A percentile compares a stretch with the other conserved stretches of the same genome.
These are phyloP conservation scores for Candolleomyces aberdarensis DNA, from an alignment of 768 basidiomycete genomes.

Conservation along the genomic window DNA sequence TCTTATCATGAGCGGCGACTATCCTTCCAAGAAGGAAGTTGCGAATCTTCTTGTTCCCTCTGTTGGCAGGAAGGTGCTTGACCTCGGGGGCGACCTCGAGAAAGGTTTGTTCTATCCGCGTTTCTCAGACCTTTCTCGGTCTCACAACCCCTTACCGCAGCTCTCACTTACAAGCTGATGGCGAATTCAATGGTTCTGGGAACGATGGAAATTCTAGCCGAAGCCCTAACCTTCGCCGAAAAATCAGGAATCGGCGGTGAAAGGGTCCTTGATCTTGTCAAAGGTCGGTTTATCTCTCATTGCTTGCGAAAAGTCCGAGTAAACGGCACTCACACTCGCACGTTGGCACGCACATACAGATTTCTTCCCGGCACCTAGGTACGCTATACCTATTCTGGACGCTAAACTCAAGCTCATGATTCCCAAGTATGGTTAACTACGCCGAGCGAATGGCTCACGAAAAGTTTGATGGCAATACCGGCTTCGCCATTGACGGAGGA, in stretches of 20 bases:
- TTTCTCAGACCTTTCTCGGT: not conserved
- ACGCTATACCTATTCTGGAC: conserved; percentile 17
- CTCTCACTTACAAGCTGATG: conserved; percentile 71
- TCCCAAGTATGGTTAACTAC: conserved; percentile 48
- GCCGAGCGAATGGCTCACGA: conserved; percentile 69
- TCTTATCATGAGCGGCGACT: conserved; percentile 78
- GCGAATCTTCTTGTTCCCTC: conserved; percentile 77
- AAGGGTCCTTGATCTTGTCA: conserved; percentile 52
- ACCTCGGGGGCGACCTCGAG: conserved; percentile 84
- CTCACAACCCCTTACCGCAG: conserved; percentile 26
- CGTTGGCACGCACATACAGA: conserved; percentile 34
- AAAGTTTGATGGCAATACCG: conserved; percentile 68
- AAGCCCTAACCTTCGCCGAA: conserved; percentile 81
- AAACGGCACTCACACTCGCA: not conserved
- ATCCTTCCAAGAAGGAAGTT: conserved; percentile 76
- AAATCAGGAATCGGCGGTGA: conserved; percentile 76
- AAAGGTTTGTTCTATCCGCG: conserved; percentile 45
- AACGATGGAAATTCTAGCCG: conserved; percentile 75
- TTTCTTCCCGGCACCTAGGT: conserved; percentile 65
- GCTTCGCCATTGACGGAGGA: conserved; percentile 83
- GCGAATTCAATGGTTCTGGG: conserved; percentile 79
- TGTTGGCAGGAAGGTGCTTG: conserved; percentile 71
- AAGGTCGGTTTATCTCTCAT: conserved; percentile 40
- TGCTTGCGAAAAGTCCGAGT: not conserved
- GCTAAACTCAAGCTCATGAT: not conserved